Evolutionary conservation across 768 basidiomycete species (phyloP).

Genomic region (Cubamyces sp.): DNA sequence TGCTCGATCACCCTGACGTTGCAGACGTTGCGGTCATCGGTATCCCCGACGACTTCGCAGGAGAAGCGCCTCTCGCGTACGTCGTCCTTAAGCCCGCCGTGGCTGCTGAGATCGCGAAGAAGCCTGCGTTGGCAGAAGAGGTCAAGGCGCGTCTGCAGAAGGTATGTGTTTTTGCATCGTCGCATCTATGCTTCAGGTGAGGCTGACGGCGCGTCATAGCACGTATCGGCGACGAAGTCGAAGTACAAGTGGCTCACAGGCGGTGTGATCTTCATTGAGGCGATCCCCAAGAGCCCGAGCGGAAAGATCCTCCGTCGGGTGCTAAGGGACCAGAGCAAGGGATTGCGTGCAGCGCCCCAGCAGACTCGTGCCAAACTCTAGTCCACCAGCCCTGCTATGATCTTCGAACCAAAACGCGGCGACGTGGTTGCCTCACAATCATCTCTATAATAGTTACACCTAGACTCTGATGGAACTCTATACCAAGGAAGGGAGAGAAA

Average conservation of each 20-base stretch:
- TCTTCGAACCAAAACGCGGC: no score
- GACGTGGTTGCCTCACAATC: no score
- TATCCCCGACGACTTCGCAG: conserved; percentile 69
- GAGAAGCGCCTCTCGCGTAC: conserved; percentile 73
- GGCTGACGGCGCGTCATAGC: conserved; percentile 13
- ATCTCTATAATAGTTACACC: no score
- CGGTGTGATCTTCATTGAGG: conserved; percentile 40
- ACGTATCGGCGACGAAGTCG: conserved; percentile 31
- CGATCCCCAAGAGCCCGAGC: conserved; percentile 37
- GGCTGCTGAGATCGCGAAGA: conserved; percentile 37
- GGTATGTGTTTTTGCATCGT: conserved; percentile 39
- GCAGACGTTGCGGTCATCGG: conserved; percentile 45
- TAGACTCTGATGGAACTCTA: not conserved
- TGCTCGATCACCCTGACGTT: conserved; percentile 49
- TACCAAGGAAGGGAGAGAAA: not conserved
- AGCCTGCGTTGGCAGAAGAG: conserved; percentile 38
- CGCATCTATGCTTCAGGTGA: not conserved
- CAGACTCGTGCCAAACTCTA: conserved; percentile 4
- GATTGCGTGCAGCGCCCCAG: not conserved
- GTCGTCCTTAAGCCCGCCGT: conserved; percentile 54
- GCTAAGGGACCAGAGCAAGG: conserved; percentile 22
- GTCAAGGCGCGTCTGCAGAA: conserved; percentile 54
- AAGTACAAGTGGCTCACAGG: conserved; percentile 41
- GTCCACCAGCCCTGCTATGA: not conserved
- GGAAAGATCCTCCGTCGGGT: conserved; percentile 34